Conservation (phyloP, 2,329 filamentous ascomycete genomes). For the Sordariomycetes sp. region DNA sequence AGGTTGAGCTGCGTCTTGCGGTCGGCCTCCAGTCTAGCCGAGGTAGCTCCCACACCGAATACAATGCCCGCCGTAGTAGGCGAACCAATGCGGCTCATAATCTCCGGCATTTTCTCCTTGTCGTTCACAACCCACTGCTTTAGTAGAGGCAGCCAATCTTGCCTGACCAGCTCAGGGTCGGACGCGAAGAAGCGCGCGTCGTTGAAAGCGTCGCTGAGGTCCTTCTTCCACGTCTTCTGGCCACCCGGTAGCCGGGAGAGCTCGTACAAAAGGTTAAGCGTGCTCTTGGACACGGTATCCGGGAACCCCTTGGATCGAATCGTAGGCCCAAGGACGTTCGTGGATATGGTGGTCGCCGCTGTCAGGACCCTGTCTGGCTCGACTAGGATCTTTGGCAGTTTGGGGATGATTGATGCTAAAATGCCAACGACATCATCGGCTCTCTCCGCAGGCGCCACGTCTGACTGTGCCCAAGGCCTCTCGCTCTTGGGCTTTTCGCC, state of each 20-base stretch:
- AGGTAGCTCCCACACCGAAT: conserved; percentile 94
- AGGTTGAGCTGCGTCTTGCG: conserved; percentile 84
- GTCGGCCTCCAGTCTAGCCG: conserved; percentile 87
- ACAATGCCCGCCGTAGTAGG: conserved; percentile 92
- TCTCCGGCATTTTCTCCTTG: conserved; percentile 75
- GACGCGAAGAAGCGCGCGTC: conserved; percentile 76
- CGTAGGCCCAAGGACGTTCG: conserved; percentile 68
- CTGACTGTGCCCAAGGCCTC: conserved; percentile 14
- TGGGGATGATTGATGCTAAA: conserved; percentile 64
- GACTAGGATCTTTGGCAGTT: conserved; percentile 68
- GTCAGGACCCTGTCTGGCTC: conserved; percentile 73
- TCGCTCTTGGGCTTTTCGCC: conserved; percentile 22
- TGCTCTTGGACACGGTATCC: conserved; percentile 61
- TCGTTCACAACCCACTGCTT: conserved; percentile 76
- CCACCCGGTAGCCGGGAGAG: conserved; percentile 66
- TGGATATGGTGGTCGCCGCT: conserved; percentile 69
- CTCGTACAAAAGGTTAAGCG: conserved; percentile 62
- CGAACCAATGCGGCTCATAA: conserved; percentile 64
- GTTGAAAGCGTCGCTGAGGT: conserved; percentile 83
- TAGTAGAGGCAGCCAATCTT: conserved; percentile 71
- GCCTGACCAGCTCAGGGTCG: conserved; percentile 48
- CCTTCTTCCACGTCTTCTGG: conserved; percentile 86
- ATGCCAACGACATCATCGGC: conserved; percentile 70
- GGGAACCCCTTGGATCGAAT: conserved; percentile 80
- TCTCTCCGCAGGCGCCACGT: conserved; percentile 27